Percentiles rank a stretch among this genome's conserved stretches.
These are phyloP conservation scores for Asclepias syriaca DNA, from an alignment of 257 asterid species.

Conservation along the genomic window DNA sequence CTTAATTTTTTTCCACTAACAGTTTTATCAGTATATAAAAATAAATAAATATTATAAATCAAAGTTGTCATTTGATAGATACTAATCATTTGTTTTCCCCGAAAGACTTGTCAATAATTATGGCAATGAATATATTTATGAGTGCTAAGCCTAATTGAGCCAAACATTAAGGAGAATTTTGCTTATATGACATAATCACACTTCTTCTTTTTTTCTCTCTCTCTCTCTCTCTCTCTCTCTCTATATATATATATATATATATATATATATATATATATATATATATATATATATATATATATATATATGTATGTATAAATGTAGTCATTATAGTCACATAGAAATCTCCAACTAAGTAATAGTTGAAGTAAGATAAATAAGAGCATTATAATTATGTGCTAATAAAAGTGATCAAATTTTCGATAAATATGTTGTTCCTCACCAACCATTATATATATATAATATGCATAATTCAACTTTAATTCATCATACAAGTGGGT, in stretches of 20 bases:
- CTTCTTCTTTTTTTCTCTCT: not conserved
- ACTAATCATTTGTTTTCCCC: not conserved
- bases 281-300: too few relatives aligned
- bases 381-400: not conserved
- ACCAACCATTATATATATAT: not conserved
- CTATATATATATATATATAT: too few relatives aligned
- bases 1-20: not conserved
- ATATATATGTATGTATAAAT: too few relatives aligned
- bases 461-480: constrained; percentile 2
- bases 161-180: not conserved
- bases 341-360: not conserved
- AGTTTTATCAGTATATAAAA: too few relatives aligned
- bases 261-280: too few relatives aligned
- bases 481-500: not conserved
- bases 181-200: not conserved
- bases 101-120: not conserved
- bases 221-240: not conserved
- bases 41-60: too few relatives aligned
- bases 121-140: not conserved
- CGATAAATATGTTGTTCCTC: not conserved
- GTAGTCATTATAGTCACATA: not conserved
- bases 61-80: not conserved
- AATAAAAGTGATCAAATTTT: not conserved
- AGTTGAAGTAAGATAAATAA: not conserved
- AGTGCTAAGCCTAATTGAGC: not conserved